A percentile compares a stretch with the other conserved stretches of the same genome.
phyloP scores from a whole-genome alignment of 2,329 filamentous ascomycete genomes.

The Fusarium buharicum region DNA sequence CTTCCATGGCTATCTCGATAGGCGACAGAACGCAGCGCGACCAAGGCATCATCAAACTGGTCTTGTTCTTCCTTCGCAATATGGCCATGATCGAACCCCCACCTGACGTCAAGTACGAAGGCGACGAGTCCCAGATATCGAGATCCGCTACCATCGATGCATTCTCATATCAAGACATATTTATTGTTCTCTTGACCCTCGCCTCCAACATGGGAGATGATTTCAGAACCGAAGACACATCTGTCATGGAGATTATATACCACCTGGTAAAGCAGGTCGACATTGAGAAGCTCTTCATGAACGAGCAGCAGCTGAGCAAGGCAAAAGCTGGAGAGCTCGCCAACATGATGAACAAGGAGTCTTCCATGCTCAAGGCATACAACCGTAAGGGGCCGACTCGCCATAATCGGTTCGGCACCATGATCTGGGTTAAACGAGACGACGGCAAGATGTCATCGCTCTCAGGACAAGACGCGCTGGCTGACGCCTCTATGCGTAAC shows the following conservation, averaged over 20 bases:
- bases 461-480: slow-evolving; percentile 86
- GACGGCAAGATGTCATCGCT: slow-evolving; percentile 86
- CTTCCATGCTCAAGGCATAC: slow-evolving; percentile 80
- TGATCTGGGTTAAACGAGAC: slow-evolving; percentile 94
- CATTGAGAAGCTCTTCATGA: slow-evolving; percentile 84
- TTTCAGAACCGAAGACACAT: slow-evolving; percentile 87
- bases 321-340: slow-evolving; percentile 79
- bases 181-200: slow-evolving; percentile 84
- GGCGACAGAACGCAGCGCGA: slow-evolving; percentile 82
- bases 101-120: slow-evolving; percentile 77
- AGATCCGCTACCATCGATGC: slow-evolving; percentile 88
- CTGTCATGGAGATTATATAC: slow-evolving; percentile 92
- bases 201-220: slow-evolving; percentile 95
- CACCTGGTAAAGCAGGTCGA: slow-evolving; percentile 92
- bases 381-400: slow-evolving; percentile 82
- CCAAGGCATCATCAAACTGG: slow-evolving; percentile 90
- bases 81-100: slow-evolving; percentile 84
- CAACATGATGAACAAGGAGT: slow-evolving; percentile 81
- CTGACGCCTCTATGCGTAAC: slow-evolving; percentile 76
- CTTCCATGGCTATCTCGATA: slow-evolving; percentile 82
- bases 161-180: slow-evolving; percentile 90
- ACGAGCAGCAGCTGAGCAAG: slow-evolving; percentile 75
- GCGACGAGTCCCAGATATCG: slow-evolving; percentile 90
- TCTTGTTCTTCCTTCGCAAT: slow-evolving; percentile 90
- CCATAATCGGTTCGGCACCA: slow-evolving; percentile 94